phyloP scores from a whole-genome alignment of 768 basidiomycete species.

The Sporobolomyces roseus region DNA sequence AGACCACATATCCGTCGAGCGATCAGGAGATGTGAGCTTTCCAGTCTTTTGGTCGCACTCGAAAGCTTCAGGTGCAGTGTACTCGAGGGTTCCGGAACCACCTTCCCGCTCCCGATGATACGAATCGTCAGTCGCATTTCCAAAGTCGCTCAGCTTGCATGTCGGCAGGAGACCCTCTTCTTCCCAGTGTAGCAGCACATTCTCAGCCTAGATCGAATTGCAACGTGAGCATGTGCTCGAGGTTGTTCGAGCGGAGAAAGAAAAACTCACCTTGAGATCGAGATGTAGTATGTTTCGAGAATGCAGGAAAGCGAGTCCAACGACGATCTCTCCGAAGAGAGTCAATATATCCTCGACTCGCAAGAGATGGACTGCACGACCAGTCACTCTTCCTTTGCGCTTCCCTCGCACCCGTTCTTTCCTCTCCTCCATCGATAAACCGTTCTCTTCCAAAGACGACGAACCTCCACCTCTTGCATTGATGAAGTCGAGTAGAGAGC shows the following conservation, averaged over 20 bases:
- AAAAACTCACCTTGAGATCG: conserved; percentile 37
- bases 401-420: background rate
- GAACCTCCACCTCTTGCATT: conserved; percentile 29
- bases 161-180: conserved; percentile 44
- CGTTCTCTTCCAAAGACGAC: background rate
- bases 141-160: conserved; percentile 50
- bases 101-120: conserved; percentile 42
- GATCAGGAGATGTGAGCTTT: conserved; percentile 45
- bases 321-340: conserved; percentile 49
- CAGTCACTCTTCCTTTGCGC: background rate
- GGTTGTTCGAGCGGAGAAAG: too few relatives aligned
- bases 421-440: background rate
- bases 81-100: conserved; percentile 36
- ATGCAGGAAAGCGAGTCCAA: conserved; percentile 49
- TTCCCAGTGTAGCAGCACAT: conserved; percentile 40
- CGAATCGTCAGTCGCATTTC: conserved; percentile 46
- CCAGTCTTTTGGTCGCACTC: conserved; percentile 1
- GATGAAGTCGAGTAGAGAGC: conserved; percentile 45
- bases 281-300: conserved; percentile 35
- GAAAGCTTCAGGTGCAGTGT: conserved; percentile 33
- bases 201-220: conserved; percentile 24
- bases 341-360: conserved; percentile 47
- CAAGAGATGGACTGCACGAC: conserved; percentile 46
- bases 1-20: conserved; percentile 51
- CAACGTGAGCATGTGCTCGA: background rate